Evolutionary conservation across 148 eudicot genomes (phyloP).

Genomic region (Vaccinium vitisidaea): DNA sequence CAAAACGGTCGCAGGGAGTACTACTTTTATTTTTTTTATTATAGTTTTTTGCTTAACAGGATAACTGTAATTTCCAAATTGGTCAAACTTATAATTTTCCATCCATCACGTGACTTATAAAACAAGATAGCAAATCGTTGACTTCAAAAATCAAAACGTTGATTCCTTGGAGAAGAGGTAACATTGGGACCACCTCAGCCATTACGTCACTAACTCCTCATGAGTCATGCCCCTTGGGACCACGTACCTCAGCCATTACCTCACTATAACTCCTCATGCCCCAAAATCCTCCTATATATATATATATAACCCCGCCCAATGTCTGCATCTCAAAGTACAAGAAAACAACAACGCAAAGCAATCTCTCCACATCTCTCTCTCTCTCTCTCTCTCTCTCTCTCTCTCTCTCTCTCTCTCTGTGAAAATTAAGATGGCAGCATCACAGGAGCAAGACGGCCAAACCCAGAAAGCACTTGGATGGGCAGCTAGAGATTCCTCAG

Average conservation of each 20-base stretch:
- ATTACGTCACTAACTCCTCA: background rate
- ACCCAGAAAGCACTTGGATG: constrained; percentile 17
- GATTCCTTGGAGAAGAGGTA: background rate
- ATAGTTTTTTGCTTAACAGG: no score
- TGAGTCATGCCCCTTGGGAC: no score
- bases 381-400: background rate
- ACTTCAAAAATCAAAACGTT: background rate
- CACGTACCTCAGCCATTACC: background rate
- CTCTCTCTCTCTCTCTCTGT: background rate
- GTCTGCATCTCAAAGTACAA: background rate
- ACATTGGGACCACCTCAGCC: background rate
- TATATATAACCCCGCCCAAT: background rate
- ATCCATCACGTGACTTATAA: background rate
- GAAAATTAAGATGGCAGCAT: background rate
- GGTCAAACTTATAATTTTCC: background rate
- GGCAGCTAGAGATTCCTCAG: constrained; percentile 14
- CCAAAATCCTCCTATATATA: background rate
- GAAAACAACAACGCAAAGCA: background rate
- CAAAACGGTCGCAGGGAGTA: no score
- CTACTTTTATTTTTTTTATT: no score
- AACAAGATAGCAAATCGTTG: background rate
- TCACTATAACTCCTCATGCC: background rate
- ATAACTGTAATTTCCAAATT: no score
- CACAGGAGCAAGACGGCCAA: constrained; percentile 1
- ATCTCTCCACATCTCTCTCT: constrained; percentile 11